Base-by-base conservation (phyloP, 106 monocot species). In the Apostasia shenzhenica region DNA sequence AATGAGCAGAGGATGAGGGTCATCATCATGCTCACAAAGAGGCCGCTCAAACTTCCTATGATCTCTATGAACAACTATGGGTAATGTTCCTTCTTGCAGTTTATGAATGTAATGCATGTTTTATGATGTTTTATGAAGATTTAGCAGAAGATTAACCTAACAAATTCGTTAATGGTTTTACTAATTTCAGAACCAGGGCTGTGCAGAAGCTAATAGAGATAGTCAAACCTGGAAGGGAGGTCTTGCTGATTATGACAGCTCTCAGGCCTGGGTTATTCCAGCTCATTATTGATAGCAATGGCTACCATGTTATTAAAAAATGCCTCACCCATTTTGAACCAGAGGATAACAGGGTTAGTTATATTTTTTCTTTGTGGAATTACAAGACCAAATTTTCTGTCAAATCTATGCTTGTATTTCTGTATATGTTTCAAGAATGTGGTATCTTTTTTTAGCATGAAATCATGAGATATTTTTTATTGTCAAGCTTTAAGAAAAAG, bases 21-120 rank as follows among this genome's bases (percentile, higher is more conserved):
- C 48, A 41, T 88, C 45, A 37, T 76, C 45, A 39, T 62, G 40
- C 84, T 88, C 50, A 79, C 84, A 1, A 9, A 55, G 13, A 37
- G 70, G 8, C 81, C 79, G 10, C 45, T 37, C 14, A 72, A 81
- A 0, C 72, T 88, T 55, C 61, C 84, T 13, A 52, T 67, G 42
- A 79, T 88, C 4, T 81, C 79, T 6, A 38, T 76, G 2, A 81
- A 81, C 73, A 71, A 54, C 14, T 81, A 88, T 77, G 88, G 88
- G 88, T 84, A 76, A 40, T 67, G 55, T 6, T 46, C 26, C 4
- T 5, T 8, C 48, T 42, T 51, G 10, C 43, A 37, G 13, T 5
- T 47, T 64, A 10, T 44, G 26, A 26, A 26, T 26, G 26, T 26
- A 26, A 26, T 26, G 26, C 26, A 26, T 26, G 8, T 8, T 64